These are phyloP conservation scores for Pyrus bretschneideri DNA, from an alignment of 306 rosid species.

Conservation along the genomic window DNA sequence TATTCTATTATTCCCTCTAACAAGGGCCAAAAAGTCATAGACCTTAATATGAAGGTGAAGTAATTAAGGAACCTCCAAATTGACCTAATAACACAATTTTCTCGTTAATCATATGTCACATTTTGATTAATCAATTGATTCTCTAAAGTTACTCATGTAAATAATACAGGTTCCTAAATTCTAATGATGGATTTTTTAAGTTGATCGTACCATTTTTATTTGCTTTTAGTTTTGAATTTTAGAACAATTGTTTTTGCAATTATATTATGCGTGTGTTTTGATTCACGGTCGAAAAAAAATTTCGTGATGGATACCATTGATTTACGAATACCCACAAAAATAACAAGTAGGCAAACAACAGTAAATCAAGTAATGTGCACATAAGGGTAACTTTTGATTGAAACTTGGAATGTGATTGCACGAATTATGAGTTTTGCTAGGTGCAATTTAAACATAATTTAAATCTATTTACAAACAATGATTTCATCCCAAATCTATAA, in stretches of 20 bases:
- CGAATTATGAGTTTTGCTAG: not conserved
- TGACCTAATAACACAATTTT: not conserved
- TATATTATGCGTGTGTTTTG: too few relatives aligned
- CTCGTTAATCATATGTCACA: not conserved
- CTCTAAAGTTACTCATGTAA: too few relatives aligned
- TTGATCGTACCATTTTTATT: too few relatives aligned
- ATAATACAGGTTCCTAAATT: too few relatives aligned
- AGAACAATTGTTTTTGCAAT: too few relatives aligned
- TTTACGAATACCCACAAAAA: too few relatives aligned
- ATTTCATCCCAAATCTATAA: not conserved
- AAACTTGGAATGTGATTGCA: not conserved
- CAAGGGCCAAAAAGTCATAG: too few relatives aligned
- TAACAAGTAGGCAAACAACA: not conserved
- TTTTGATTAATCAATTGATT: not conserved
- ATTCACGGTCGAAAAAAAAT: too few relatives aligned
- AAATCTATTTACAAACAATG: constrained; percentile 13
- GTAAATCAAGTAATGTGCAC: not conserved
- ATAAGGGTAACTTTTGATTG: not conserved
- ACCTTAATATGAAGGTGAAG: not conserved
- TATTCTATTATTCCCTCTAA: too few relatives aligned
- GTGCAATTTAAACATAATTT: constrained; percentile 2
- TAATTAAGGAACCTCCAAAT: not conserved
- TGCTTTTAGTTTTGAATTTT: too few relatives aligned
- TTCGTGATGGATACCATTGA: too few relatives aligned
- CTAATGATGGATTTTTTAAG: too few relatives aligned